Evolutionary conservation across 495 filamentous ascomycete genomes (phyloP), one percentile per base, ranked within the genome.

Genomic region (Endocarpon pusillum): DNA sequence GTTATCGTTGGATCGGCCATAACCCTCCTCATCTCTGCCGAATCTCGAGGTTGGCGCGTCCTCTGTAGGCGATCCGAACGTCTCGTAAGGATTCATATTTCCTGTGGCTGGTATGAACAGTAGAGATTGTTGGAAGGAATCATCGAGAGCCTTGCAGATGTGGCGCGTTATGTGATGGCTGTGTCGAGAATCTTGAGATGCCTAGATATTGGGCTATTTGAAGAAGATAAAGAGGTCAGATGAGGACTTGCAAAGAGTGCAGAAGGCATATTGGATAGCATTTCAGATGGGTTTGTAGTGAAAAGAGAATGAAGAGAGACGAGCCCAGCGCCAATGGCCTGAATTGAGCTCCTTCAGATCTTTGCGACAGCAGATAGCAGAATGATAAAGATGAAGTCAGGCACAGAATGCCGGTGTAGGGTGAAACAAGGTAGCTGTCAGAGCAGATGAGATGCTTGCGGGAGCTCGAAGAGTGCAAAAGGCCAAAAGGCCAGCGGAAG

Each of bases 241-340:
- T 31, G 12, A 33, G 35, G 35, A 6, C n/a, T 29, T 10, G 27
- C 14, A 21, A 10, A 18, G 5, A 14, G 5, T 31, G 28, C 33
- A 38, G 34, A 33, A 44, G 34, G 33, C 46, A 49, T 49, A 38
- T 41, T n/a, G 27, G 43, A 41, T 52, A 51, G 43, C 36, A 48
- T 54, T 40, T 39, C 42, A 48, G 48, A 43, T n/a, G 23, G 38
- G 41, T 47, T 47, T 40, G 48, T 42, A 43, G 47, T n/a, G n/a
- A n/a, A n/a, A n/a, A n/a, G n/a, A n/a, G 5, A n/a, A 28, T 35
- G 28, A 39, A 36, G 31, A 36, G 26, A 34, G 31, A 37, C 36
- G 35, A 47, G 38, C 43, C 42, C n/a, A n/a, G n/a, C n/a, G n/a
- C n/a, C n/a, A n/a, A n/a, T n/a, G n/a, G n/a, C n/a, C n/a, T n/a